Evolutionary conservation across 1,284 basidiomycete species (phyloP).

Genomic region (Ceratorhiza oryzae-sativae): DNA sequence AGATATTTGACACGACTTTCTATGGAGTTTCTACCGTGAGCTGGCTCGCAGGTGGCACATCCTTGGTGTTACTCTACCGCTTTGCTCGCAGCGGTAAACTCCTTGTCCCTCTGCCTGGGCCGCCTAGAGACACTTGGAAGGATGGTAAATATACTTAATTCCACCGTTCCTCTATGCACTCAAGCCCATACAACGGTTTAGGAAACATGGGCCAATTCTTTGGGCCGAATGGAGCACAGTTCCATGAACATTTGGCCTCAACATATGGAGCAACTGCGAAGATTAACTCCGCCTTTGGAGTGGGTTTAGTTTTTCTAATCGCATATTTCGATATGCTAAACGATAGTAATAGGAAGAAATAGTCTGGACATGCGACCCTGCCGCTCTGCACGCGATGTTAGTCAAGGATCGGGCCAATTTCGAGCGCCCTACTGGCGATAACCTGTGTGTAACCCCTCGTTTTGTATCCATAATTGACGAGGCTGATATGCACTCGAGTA

Average conservation of each 20-base stretch:
- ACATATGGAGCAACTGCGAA: constrained; percentile 59
- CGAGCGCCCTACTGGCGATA: constrained; percentile 60
- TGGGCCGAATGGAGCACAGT: constrained; percentile 1
- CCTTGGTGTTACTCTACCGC: neutral
- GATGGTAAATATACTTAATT: neutral
- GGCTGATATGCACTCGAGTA: constrained; percentile 41
- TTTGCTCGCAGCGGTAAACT: neutral
- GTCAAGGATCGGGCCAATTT: constrained; percentile 60
- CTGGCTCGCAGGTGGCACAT: neutral
- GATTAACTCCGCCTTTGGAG: constrained; percentile 62
- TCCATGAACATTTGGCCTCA: constrained; percentile 56
- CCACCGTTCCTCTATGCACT: neutral
- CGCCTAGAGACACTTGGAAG: neutral
- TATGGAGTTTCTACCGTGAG: neutral
- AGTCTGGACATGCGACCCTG: constrained; percentile 61
- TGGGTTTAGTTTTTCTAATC: constrained; percentile 43
- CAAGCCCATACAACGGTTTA: neutral
- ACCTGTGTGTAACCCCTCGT: constrained; percentile 57
- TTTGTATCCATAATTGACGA: no score
- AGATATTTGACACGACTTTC: neutral
- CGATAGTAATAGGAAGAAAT: constrained; percentile 47
- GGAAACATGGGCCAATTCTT: constrained; percentile 14
- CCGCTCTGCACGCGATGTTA: constrained; percentile 57
- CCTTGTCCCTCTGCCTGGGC: constrained; percentile 1
- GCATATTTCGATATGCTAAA: neutral